Evolutionary conservation across 179 eudicot species (phyloP), one percentile per base, ranked within the genome.

Genomic region (Patellifolia procumbens): DNA sequence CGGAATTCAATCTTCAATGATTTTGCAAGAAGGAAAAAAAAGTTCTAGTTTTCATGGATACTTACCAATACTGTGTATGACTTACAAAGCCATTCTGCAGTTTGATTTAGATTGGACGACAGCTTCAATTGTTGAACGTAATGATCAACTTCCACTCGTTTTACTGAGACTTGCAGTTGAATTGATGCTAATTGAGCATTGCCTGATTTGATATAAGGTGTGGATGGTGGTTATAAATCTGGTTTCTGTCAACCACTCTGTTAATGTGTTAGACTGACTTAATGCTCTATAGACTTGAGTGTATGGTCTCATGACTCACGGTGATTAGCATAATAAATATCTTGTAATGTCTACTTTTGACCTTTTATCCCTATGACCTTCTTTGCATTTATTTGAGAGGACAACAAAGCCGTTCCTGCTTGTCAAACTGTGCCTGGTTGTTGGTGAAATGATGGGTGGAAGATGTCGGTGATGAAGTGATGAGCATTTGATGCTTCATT

Each of bases 381-480:
- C 26, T 53, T 53, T 53, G 26, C 26, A 0, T 53, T 53, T 2
- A 53, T 53, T 26, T 53, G 59, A 53, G 24, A 20, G n/a, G 24
- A 53, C n/a, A 53, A n/a, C 1, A 22, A 4, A 6, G 8, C 22
- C 55, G 6, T 19, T 51, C 55, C 20, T 17, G 59, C 26, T 53
- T 7, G 2, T 11, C 11, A 26, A 24, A 24, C 0, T 26, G 28
- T 52, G 1, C 6, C 32, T 56, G 10, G 11, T 11, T 48, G 52
- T 56, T 56, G 61, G 61, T 56, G n/a, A n/a, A n/a, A n/a, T n/a
- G n/a, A n/a, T n/a, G 17, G 20, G 61, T 48, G 32, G 61, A 56
- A 56, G 61, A 56, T 56, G 31, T 56, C 15, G 26, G 15, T 56
- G 32, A 22, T 56, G 61, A 55, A 24, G 15, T 56, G 32, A 22